Conservation (phyloP, 768 basidiomycete species). For the Mycena alexandri region DNA sequence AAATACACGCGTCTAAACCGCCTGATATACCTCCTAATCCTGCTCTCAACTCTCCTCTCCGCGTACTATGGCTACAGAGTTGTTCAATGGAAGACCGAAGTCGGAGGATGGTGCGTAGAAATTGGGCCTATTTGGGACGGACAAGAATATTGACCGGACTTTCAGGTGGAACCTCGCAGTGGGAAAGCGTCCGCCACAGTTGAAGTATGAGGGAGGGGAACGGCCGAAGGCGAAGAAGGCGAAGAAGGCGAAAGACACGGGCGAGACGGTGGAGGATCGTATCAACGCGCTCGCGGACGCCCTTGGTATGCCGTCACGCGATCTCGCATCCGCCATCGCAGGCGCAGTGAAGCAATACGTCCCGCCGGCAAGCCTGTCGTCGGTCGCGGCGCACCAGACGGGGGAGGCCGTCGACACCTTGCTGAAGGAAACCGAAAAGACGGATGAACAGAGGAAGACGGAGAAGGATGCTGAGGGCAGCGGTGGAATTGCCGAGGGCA, state of each 20-base stretch:
- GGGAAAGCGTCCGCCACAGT: conserved; percentile 51
- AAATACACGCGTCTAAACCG: conserved; percentile 56
- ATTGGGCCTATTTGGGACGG: neutral
- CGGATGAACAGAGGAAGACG: conserved; percentile 19
- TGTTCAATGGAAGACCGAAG: conserved; percentile 62
- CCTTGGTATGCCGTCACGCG: conserved; percentile 70
- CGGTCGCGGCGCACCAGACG: conserved; percentile 63
- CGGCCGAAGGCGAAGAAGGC: conserved; percentile 26
- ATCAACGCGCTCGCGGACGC: conserved; percentile 72
- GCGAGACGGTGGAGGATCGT: conserved; percentile 61
- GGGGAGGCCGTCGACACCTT: conserved; percentile 57
- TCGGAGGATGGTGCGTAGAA: conserved; percentile 62
- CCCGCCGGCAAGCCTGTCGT: conserved; percentile 71
- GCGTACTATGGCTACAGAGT: conserved; percentile 66
- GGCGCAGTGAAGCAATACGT: conserved; percentile 69
- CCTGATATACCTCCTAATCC: conserved; percentile 64
- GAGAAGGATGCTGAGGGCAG: conserved; percentile 33
- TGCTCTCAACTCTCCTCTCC: conserved; percentile 56
- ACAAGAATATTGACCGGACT: neutral
- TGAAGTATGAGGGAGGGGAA: conserved; percentile 9
- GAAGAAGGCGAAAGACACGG: conserved; percentile 4
- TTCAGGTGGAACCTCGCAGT: conserved; percentile 62
- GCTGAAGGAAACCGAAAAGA: conserved; percentile 44
- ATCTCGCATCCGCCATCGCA: conserved; percentile 75
- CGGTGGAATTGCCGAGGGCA: conserved; percentile 46